Base-by-base conservation (phyloP, 345 rosid genomes). In the Corymbia maculata region DNA sequence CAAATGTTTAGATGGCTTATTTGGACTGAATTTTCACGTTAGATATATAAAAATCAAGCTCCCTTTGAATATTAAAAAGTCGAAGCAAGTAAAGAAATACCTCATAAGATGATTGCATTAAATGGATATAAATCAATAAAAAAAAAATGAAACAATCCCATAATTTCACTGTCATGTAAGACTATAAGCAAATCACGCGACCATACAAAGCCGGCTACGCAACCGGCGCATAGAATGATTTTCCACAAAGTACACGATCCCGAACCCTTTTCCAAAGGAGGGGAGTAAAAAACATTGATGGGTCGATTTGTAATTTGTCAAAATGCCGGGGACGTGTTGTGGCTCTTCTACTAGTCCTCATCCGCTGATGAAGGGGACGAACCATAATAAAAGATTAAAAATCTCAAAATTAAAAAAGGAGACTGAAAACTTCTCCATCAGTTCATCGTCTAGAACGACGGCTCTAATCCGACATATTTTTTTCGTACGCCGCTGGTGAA, bases 71-170 rank as follows among this genome's bases (percentile, higher is more conserved):
- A 15, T 15, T 2, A 52, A 52, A 15, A 52, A 52, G 53, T 52
- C 15, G 17, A n/a, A 7, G 19, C 19, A 64, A 7, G 9, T 9
- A 15, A n/a, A 14, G 15, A 64, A n/a, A 17, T 9, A 75, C 36
- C 21, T 1, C 2, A 1, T 36, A 0, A 0, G 9, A 17, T 9
- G 22, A 16, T 3, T 6, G 24, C 19, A 21, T 4, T 4, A 3
- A 9, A 10, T 9, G 61, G 42, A 70, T 32, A 70, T 36, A 19
- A 75, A 47, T 2, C 5, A 13, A 10, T 70, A 24, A 32, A 32
- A 36, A 32, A 30, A 32, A 70, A 6, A 1, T 0, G 4, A 70
- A 19, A 70, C 8, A 14, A 36, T 8, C 7, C 47, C 22, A 36
- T 9, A 32, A 70, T 70, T 19, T 70, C 10, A 2, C 2, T 3